Percentiles rank a stretch among this genome's conserved stretches.
Evolutionary conservation across 306 rosid genomes (phyloP).

Genomic region (Pyrus bretschneideri): DNA sequence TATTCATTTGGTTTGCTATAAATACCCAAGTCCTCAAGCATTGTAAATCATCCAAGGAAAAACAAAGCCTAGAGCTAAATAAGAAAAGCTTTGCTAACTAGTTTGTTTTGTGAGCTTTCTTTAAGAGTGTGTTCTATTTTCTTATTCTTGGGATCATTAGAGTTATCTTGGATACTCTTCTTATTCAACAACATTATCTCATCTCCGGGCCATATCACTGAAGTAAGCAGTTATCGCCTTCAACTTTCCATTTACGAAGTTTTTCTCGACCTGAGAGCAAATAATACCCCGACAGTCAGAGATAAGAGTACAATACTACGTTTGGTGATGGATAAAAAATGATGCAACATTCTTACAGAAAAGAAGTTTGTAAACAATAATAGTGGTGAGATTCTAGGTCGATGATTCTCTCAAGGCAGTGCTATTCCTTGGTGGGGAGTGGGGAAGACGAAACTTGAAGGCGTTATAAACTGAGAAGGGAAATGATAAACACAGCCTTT

Average conservation of each 20-base stretch:
- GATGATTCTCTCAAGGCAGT: neutral
- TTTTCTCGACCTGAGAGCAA: slow-evolving; percentile 69
- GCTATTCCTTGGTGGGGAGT: neutral
- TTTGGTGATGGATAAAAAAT: neutral
- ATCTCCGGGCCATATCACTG: slow-evolving; percentile 29
- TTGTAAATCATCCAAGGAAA: no score
- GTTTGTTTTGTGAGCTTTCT: no score
- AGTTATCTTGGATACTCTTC: no score
- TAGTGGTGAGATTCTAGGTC: neutral
- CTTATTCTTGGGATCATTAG: no score
- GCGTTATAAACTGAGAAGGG: neutral
- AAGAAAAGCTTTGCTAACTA: no score
- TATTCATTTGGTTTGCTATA: no score
- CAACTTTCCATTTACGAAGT: slow-evolving; percentile 60
- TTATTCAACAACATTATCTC: neutral
- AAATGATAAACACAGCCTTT: neutral
- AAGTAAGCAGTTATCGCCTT: slow-evolving; percentile 91
- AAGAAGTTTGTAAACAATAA: neutral
- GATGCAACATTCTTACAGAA: neutral
- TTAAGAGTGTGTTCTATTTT: no score
- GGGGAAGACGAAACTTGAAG: neutral
- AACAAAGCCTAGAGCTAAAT: no score
- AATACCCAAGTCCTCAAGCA: no score
- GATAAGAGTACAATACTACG: neutral
- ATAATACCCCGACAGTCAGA: slow-evolving; percentile 4